Base-by-base conservation (phyloP, 164 flowering plant genomes). In the Euptelea pleiosperma region DNA sequence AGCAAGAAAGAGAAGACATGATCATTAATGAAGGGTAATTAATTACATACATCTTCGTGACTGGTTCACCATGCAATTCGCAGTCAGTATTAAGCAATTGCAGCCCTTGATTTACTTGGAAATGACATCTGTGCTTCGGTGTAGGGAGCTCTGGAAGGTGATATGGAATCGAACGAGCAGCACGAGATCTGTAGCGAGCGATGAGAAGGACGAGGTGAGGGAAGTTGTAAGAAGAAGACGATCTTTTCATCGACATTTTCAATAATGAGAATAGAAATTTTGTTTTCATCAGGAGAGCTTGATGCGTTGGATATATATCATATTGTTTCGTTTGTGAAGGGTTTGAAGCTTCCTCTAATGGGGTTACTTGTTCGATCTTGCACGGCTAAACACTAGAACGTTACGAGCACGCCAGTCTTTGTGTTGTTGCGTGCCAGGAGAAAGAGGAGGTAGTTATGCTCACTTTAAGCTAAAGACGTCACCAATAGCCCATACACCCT, bases 221-320 rank as follows among this genome's bases (percentile, higher is more conserved):
- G 30, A 69, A n/a, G 14, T 55, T 69, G 58, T 62, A 57, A 39
- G 61, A 31, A 37, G 12, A 24, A 31, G 36, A 41, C 10, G 47
- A n/a, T 18, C 66, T 49, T 51, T n/a, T 52, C 11, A 26, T n/a
- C 11, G 60, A 45, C 75, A 72, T 66, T 19, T 39, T 52, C 22
- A 52, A 15, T 15, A 15, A 9, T 33, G 35, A 33, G 4, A 8
- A 33, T 4, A 4, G 35, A 33, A 33, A 4, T 4, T 4, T 33
- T 14, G 52, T 45, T 45, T 3, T 45, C 1, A 45, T 14, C 8
- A 2, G 0, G 6, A 19, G 26, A 19, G 47, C 8, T 22, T 21
- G 11, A 6, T 7, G 26, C 1, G 6, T 21, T 45, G 3, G 26
- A 45, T 21, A 28, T 21, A 1, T 22, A 12, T 14, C 12, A 0